Evolutionary conservation across 495 filamentous ascomycete genomes (phyloP).

Genomic region (Hypoxylon crocopeplum): DNA sequence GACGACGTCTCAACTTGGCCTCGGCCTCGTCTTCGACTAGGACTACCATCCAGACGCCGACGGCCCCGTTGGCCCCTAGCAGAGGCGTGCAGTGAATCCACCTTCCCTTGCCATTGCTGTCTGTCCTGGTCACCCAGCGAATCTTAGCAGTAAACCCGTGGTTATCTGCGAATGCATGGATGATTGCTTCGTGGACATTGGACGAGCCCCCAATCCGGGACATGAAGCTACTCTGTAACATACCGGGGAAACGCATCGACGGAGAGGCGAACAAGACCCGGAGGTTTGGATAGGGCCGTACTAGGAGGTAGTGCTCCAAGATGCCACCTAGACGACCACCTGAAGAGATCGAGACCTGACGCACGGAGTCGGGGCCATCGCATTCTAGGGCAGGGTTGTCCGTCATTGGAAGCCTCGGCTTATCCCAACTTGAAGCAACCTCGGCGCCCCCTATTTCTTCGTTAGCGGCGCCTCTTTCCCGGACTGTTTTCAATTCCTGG

Average conservation of each 20-base stretch:
- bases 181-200: slow-evolving; percentile 59
- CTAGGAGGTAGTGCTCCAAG: slow-evolving; percentile 67
- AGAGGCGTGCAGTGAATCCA: slow-evolving; percentile 72
- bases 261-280: slow-evolving; percentile 72
- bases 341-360: slow-evolving; percentile 2
- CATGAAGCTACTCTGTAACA: slow-evolving; percentile 68
- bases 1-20: slow-evolving; percentile 1
- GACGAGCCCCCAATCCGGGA: slow-evolving; percentile 63
- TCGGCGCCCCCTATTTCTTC: slow-evolving; percentile 48
- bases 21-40: slow-evolving; percentile 60
- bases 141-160: slow-evolving; percentile 67
- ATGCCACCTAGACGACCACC: slow-evolving; percentile 48
- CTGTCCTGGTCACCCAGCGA: slow-evolving; percentile 58
- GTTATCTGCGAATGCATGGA: slow-evolving; percentile 60
- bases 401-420: slow-evolving; percentile 48
- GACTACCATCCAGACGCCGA: slow-evolving; percentile 72
- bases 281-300: slow-evolving; percentile 66
- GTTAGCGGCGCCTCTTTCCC: slow-evolving; percentile 57
- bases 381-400: slow-evolving; percentile 29
- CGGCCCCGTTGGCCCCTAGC: slow-evolving; percentile 59
- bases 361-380: neutral
- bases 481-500: slow-evolving; percentile 63
- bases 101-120: slow-evolving; percentile 54
- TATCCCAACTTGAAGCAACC: slow-evolving; percentile 38
- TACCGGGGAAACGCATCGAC: slow-evolving; percentile 67